These are phyloP conservation scores for Penstemon barbatus DNA, from an alignment of 257 asterid species.

Conservation along the genomic window DNA sequence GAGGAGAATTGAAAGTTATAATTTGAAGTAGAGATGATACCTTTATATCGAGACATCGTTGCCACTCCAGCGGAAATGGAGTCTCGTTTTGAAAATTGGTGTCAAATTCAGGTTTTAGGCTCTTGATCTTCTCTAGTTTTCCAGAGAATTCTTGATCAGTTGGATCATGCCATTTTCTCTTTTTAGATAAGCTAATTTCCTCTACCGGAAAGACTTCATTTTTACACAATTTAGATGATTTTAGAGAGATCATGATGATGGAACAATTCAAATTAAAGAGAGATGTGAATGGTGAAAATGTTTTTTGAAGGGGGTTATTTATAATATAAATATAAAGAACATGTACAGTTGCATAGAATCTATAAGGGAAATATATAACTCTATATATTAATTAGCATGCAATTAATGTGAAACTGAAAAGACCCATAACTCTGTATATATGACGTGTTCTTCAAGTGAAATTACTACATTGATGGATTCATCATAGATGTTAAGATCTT, in stretches of 20 bases:
- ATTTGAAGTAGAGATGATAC: conserved; percentile 30
- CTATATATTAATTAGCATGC: too few species aligned
- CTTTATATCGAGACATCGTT: conserved; percentile 68
- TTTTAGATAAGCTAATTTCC: conserved; percentile 42
- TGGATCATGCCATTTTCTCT: conserved; percentile 55
- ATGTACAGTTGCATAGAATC: conserved; percentile 36
- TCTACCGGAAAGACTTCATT: conserved; percentile 30
- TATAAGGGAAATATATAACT: conserved; percentile 42
- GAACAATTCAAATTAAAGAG: neutral
- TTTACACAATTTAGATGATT: conserved; percentile 20
- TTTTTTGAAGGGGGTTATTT: conserved; percentile 32
- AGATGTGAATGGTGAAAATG: conserved; percentile 24
- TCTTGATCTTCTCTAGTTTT: conserved; percentile 31
- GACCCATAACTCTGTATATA: conserved; percentile 47
- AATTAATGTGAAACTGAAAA: conserved; percentile 44
- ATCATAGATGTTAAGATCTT: too few species aligned
- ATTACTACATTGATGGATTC: conserved; percentile 28
- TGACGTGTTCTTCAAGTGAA: conserved; percentile 46
- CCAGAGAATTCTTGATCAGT: conserved; percentile 16
- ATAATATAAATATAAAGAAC: conserved; percentile 2
- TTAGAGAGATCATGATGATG: conserved; percentile 49
- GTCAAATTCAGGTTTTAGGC: conserved; percentile 24
- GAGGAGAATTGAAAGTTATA: neutral
- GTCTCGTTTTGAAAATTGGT: conserved; percentile 37
- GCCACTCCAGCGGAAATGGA: conserved; percentile 67